Percentiles rank a stretch among this genome's conserved stretches.
Evolutionary conservation across 129 eudicot species (phyloP).

Genomic region (Chrysanthemum seticuspe): DNA sequence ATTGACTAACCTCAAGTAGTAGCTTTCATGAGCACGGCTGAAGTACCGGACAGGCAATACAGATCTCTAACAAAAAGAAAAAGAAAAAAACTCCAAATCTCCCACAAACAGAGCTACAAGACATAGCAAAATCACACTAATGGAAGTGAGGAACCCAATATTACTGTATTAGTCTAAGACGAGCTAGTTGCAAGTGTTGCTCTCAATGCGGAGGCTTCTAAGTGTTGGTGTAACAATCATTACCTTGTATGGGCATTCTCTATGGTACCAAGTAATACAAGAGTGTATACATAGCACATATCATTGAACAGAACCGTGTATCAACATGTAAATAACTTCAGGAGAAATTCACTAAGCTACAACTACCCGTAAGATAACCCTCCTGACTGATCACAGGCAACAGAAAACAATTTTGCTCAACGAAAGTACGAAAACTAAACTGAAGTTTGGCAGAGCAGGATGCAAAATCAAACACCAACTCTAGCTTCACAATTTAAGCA

Average conservation of each 20-base stretch:
- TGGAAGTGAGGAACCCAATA: slow-evolving; percentile 20
- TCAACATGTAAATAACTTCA: slow-evolving; percentile 18
- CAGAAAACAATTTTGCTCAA: not conserved
- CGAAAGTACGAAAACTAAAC: not conserved
- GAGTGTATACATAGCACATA: not conserved
- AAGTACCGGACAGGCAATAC: not conserved
- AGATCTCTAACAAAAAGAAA: not conserved
- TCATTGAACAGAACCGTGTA: slow-evolving; percentile 8
- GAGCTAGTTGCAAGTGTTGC: not conserved
- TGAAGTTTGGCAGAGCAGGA: slow-evolving; percentile 8
- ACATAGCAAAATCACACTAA: slow-evolving; percentile 6
- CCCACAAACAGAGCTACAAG: not conserved
- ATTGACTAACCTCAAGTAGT: not conserved
- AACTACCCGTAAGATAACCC: slow-evolving; percentile 16
- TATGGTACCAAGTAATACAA: slow-evolving; percentile 6
- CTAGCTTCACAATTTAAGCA: slow-evolving; percentile 13
- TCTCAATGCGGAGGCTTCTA: not conserved
- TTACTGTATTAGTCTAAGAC: not conserved
- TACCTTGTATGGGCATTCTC: slow-evolving; percentile 5
- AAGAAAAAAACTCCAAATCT: not conserved
- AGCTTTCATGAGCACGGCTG: slow-evolving; percentile 3
- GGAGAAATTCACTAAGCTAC: slow-evolving; percentile 3
- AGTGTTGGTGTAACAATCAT: not conserved
- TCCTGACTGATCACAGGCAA: slow-evolving; percentile 3
- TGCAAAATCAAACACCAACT: not conserved